Percentiles rank a stretch among this genome's conserved stretches.
Evolutionary conservation across 164 flowering plant species (phyloP).

Genomic region (Nymphaea thermarum): DNA sequence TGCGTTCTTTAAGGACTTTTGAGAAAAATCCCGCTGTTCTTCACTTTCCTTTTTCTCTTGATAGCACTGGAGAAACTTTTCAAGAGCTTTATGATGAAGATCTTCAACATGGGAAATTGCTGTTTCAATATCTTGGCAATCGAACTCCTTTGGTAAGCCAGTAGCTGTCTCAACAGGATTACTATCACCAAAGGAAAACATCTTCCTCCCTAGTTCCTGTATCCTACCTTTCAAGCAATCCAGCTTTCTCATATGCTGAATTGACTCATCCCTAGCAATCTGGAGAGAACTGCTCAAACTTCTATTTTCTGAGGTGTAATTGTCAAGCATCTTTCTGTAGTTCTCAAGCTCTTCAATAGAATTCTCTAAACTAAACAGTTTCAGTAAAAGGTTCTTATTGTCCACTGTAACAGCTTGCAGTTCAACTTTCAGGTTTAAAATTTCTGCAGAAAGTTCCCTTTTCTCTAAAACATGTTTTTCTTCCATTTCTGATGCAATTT

Average conservation of each 20-base stretch:
- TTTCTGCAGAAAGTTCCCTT: constrained; percentile 31
- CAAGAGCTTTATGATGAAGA: constrained; percentile 28
- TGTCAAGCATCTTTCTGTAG: constrained; percentile 9
- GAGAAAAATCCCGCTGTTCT: constrained; percentile 11
- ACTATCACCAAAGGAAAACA: constrained; percentile 21
- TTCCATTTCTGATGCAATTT: constrained; percentile 38
- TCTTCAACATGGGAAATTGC: constrained; percentile 32
- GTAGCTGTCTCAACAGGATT: constrained; percentile 8
- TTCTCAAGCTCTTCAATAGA: constrained; percentile 35
- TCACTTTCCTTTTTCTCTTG: constrained; percentile 12
- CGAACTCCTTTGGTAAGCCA: not conserved
- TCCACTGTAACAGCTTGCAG: constrained; percentile 34
- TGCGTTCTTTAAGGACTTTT: constrained; percentile 10
- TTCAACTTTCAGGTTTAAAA: constrained; percentile 38
- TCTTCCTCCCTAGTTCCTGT: constrained; percentile 17
- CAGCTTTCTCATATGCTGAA: constrained; percentile 26
- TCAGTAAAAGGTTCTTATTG: constrained; percentile 29
- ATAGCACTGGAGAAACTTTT: constrained; percentile 23
- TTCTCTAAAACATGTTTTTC: constrained; percentile 26
- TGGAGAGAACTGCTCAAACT: not conserved
- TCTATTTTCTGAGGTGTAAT: too few species aligned
- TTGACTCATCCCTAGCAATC: constrained; percentile 22
- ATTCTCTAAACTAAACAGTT: constrained; percentile 15
- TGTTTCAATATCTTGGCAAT: constrained; percentile 3
- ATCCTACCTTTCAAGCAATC: constrained; percentile 29